phyloP scores from a whole-genome alignment of 2,329 filamentous ascomycete species.

The Neofusicoccum parvum region DNA sequence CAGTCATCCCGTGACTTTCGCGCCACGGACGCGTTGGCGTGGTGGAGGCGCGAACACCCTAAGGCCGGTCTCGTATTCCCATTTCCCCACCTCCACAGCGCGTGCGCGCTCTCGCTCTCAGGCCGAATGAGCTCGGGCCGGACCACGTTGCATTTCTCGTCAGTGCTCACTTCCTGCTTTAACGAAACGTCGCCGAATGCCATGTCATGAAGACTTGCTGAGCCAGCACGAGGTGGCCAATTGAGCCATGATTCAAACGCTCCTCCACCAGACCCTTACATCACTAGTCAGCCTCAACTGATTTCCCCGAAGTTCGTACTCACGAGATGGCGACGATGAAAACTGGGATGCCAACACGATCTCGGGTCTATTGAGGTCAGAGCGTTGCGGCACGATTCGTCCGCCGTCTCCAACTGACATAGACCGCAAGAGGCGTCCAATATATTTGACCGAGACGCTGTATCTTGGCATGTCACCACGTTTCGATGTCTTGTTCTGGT shows the following conservation, averaged over 20 bases:
- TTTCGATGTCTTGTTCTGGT: not conserved
- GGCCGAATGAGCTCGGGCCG: not conserved
- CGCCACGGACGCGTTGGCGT: too few relatives aligned
- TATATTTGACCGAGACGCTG: conserved; percentile 4
- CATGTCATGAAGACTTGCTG: not conserved
- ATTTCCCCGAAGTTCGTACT: not conserved
- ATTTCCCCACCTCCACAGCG: not conserved
- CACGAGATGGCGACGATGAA: not conserved
- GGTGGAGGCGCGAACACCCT: too few relatives aligned
- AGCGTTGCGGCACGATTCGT: not conserved
- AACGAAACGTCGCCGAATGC: not conserved
- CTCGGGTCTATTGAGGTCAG: not conserved
- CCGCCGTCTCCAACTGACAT: not conserved
- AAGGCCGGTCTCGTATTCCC: too few relatives aligned
- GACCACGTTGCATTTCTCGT: not conserved
- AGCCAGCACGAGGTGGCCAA: not conserved
- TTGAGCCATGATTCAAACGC: too few relatives aligned
- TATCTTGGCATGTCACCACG: not conserved
- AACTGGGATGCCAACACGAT: too few relatives aligned
- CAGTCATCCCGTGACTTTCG: too few relatives aligned
- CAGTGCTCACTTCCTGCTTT: not conserved
- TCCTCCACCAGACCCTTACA: too few relatives aligned
- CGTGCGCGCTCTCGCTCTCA: not conserved
- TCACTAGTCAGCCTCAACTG: too few relatives aligned
- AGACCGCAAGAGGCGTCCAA: not conserved